phyloP scores from a whole-genome alignment of 176 grass and related monocot genomes.

The Areca catechu region DNA sequence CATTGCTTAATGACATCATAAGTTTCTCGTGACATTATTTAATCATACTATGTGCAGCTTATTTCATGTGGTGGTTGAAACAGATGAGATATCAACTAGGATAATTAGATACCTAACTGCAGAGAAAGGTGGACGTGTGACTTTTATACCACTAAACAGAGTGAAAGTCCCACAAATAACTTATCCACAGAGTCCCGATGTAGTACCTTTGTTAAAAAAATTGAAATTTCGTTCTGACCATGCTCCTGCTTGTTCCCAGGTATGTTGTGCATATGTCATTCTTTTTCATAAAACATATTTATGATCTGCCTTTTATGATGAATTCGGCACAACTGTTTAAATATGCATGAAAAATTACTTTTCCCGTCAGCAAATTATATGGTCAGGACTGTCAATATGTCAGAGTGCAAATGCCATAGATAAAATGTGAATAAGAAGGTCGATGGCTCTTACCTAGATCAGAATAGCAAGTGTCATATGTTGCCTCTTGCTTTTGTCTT shows the following conservation, averaged over 20 bases:
- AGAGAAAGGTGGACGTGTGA: slow-evolving; percentile 95
- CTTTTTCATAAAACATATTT: neutral
- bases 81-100: slow-evolving; percentile 81
- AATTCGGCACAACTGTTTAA: too few relatives aligned
- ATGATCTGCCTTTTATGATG: too few relatives aligned
- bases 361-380: too few relatives aligned
- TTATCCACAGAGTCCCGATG: slow-evolving; percentile 85
- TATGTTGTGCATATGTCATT: slow-evolving; percentile 14
- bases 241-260: slow-evolving; percentile 81
- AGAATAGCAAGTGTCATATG: too few relatives aligned
- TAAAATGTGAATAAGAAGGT: too few relatives aligned
- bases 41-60: slow-evolving; percentile 35
- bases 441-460: too few relatives aligned
- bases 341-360: too few relatives aligned
- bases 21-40: too few relatives aligned
- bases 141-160: slow-evolving; percentile 96
- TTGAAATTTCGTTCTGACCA: slow-evolving; percentile 78
- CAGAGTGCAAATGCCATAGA: too few relatives aligned
- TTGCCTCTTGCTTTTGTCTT: too few relatives aligned
- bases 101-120: slow-evolving; percentile 82
- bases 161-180: slow-evolving; percentile 62
- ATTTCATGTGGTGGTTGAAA: slow-evolving; percentile 96
- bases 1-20: too few relatives aligned
- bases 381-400: too few relatives aligned
- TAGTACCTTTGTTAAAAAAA: slow-evolving; percentile 89